Percentiles rank a stretch among this genome's conserved stretches.
phyloP scores from a whole-genome alignment of 2,329 filamentous ascomycete species.

The Rutstroemia sydowiana region DNA sequence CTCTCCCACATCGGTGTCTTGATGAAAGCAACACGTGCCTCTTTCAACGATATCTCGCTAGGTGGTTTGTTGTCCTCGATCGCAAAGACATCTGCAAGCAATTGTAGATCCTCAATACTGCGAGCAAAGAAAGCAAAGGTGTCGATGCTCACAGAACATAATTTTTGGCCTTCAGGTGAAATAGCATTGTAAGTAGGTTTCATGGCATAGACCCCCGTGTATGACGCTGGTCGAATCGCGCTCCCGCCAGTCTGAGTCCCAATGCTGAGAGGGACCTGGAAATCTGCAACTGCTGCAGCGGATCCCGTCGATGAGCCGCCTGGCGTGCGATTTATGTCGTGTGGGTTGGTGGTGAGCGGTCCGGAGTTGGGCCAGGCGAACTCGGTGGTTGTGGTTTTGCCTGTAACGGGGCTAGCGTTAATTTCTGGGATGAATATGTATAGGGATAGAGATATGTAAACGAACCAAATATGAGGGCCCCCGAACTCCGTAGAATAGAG shows the following conservation, averaged over 20 bases:
- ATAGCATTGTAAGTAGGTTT: slow-evolving; percentile 58
- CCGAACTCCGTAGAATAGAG: slow-evolving; percentile 41
- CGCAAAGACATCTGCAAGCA: slow-evolving; percentile 45
- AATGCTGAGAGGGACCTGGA: slow-evolving; percentile 50
- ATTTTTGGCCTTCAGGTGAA: slow-evolving; percentile 50
- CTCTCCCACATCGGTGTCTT: slow-evolving; percentile 18
- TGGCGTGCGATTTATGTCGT: slow-evolving; percentile 43
- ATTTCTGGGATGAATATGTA: background rate
- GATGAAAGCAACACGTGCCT: slow-evolving; percentile 1
- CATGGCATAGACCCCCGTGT: slow-evolving; percentile 53
- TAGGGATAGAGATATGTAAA: background rate
- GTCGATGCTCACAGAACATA: slow-evolving; percentile 50
- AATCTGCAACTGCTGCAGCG: slow-evolving; percentile 55
- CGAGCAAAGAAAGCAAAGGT: slow-evolving; percentile 55
- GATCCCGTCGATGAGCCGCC: slow-evolving; percentile 61
- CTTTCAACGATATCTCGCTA: background rate
- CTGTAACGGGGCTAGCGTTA: background rate
- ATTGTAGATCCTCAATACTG: slow-evolving; percentile 46
- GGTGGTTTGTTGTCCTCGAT: slow-evolving; percentile 41
- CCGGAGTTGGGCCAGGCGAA: slow-evolving; percentile 50
- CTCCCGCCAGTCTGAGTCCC: slow-evolving; percentile 60
- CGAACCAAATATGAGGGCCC: slow-evolving; percentile 44
- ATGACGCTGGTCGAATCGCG: slow-evolving; percentile 54
- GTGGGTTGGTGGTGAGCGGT: slow-evolving; percentile 49
- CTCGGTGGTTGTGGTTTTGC: slow-evolving; percentile 52